phyloP scores from a whole-genome alignment of 2,329 filamentous ascomycete species.

The Colletotrichum spinosum region DNA sequence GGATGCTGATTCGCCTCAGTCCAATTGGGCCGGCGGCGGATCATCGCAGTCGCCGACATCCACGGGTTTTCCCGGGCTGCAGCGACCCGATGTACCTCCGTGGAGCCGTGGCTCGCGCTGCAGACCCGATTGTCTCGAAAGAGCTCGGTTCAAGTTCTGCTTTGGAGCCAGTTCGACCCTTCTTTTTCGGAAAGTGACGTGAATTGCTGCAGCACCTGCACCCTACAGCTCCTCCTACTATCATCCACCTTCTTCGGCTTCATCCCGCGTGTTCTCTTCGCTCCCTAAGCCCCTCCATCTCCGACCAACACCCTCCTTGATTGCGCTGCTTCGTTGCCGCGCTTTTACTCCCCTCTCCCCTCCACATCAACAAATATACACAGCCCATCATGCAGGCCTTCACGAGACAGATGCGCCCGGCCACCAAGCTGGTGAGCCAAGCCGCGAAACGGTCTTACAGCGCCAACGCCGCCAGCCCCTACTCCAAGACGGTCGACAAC shows the following conservation, averaged over 20 bases:
- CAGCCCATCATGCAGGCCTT: constrained; percentile 82
- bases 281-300: constrained; percentile 12
- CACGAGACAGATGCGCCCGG: constrained; percentile 76
- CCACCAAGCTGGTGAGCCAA: constrained; percentile 76
- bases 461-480: constrained; percentile 73
- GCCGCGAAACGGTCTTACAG: constrained; percentile 78
- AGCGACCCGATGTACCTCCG: constrained; percentile 2
- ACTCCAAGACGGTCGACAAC: constrained; percentile 82
- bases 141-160: constrained; percentile 39
- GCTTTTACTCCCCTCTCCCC: constrained; percentile 31
- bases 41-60: background rate
- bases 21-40: constrained; percentile 24
- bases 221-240: constrained; percentile 17
- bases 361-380: constrained; percentile 21
- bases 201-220: constrained; percentile 35
- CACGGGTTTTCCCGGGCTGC: constrained; percentile 39
- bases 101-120: constrained; percentile 31
- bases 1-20: constrained; percentile 19
- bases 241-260: constrained; percentile 11
- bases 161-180: constrained; percentile 33
- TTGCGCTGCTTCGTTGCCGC: constrained; percentile 27
- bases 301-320: constrained; percentile 5
- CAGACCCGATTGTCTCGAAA: constrained; percentile 38
- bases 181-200: constrained; percentile 38
- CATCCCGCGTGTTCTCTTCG: background rate